Evolutionary conservation across 1,284 basidiomycete genomes (phyloP).

Genomic region (Gymnopus androsaceus): DNA sequence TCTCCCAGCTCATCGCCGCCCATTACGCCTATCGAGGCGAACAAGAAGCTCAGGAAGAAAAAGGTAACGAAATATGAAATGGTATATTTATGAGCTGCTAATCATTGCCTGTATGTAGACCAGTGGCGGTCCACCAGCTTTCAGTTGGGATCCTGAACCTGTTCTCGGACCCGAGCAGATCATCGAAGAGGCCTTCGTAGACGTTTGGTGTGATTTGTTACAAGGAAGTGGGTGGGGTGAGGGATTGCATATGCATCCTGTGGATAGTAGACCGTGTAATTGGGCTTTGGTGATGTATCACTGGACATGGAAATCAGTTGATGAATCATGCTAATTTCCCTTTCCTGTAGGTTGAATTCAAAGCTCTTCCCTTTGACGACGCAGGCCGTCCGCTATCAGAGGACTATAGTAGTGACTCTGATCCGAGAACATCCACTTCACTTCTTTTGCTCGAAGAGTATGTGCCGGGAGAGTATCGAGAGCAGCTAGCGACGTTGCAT

Average conservation of each 20-base stretch:
- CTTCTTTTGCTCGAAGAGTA: slow-evolving; percentile 87
- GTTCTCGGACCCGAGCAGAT: slow-evolving; percentile 72
- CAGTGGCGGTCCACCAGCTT: slow-evolving; percentile 47
- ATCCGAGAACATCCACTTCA: slow-evolving; percentile 47
- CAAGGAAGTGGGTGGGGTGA: slow-evolving; percentile 80
- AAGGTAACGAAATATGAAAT: slow-evolving; percentile 52
- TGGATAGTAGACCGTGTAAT: slow-evolving; percentile 61
- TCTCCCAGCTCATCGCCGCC: slow-evolving; percentile 5
- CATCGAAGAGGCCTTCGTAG: slow-evolving; percentile 84
- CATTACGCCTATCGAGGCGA: slow-evolving; percentile 44
- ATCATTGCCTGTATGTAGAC: slow-evolving; percentile 37
- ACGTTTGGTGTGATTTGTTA: slow-evolving; percentile 84
- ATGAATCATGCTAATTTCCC: not conserved
- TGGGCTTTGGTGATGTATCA: slow-evolving; percentile 79
- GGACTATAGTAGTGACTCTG: slow-evolving; percentile 17
- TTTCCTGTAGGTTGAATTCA: slow-evolving; percentile 74
- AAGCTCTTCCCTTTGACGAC: slow-evolving; percentile 51
- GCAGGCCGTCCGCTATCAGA: slow-evolving; percentile 24
- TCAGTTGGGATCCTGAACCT: slow-evolving; percentile 85
- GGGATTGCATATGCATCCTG: slow-evolving; percentile 59
- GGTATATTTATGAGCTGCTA: not conserved
- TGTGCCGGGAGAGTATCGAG: slow-evolving; percentile 82
- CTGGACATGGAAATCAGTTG: not conserved
- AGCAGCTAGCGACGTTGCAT: slow-evolving; percentile 45
- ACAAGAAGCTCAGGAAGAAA: slow-evolving; percentile 80